phyloP scores from a whole-genome alignment of 345 rosid species.

The Eucalyptus viminalis region DNA sequence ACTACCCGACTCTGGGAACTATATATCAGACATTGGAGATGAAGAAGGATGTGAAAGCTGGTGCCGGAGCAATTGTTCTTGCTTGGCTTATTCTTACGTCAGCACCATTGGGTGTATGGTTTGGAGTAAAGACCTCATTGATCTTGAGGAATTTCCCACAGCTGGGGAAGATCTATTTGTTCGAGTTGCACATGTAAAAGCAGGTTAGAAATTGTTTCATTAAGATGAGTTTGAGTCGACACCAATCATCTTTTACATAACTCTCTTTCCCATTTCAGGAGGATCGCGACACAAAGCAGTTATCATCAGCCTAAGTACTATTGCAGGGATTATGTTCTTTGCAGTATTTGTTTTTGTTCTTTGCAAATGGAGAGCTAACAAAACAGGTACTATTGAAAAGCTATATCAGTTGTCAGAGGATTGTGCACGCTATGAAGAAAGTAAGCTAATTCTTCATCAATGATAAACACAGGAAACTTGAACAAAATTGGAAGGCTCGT shows the following conservation, averaged over 20 bases:
- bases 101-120: background rate
- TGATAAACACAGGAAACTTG: background rate
- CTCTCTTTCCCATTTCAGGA: background rate
- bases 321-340: background rate
- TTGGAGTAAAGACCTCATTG: background rate
- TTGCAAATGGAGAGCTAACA: background rate
- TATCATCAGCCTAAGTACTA: background rate
- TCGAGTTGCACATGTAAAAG: background rate
- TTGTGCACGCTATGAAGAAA: background rate
- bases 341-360: background rate
- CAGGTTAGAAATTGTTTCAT: too few relatives aligned
- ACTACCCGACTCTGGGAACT: background rate
- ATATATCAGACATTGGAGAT: background rate
- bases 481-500: background rate
- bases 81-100: background rate
- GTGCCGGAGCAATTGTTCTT: conserved; percentile 14
- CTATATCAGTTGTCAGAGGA: background rate
- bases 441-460: background rate
- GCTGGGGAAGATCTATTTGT: background rate
- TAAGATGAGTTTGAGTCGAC: background rate
- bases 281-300: background rate
- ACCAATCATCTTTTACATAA: background rate
- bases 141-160: background rate
- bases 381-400: background rate
- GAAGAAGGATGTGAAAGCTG: background rate